Evolutionary conservation across 768 basidiomycete genomes (phyloP).

Genomic region (Lyophyllum semitale): DNA sequence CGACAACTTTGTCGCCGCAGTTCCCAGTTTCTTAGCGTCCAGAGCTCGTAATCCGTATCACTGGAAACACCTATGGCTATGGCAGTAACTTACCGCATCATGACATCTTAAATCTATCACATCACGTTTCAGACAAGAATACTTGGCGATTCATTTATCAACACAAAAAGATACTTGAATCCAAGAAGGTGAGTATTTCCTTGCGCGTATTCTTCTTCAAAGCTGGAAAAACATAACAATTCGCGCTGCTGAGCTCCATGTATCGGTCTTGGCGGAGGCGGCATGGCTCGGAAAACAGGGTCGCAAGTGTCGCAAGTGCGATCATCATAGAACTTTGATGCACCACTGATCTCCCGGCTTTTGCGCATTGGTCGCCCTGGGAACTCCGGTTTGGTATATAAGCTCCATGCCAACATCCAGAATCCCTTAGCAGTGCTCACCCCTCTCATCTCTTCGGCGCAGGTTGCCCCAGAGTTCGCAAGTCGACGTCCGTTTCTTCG

Average conservation of each 20-base stretch:
- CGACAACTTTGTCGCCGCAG: no score
- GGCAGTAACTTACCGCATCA: no score
- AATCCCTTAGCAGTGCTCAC: conserved; percentile 47
- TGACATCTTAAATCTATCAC: no score
- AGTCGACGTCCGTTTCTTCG: conserved; percentile 34
- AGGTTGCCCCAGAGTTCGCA: conserved; percentile 48
- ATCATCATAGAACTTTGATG: conserved; percentile 22
- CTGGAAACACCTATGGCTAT: no score
- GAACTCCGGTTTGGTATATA: conserved; percentile 32
- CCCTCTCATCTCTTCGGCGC: conserved; percentile 41
- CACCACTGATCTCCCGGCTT: conserved; percentile 7
- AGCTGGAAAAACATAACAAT: background rate
- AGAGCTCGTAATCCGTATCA: no score
- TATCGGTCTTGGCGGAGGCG: no score
- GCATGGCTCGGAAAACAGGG: background rate
- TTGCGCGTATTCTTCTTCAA: background rate
- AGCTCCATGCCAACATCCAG: conserved; percentile 16
- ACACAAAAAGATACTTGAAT: no score
- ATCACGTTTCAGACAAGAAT: no score
- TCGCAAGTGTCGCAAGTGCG: background rate
- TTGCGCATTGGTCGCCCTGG: conserved; percentile 24
- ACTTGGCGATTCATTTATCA: no score
- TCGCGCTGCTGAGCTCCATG: no score
- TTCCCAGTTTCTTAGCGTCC: no score
- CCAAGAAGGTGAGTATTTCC: background rate